phyloP scores from a whole-genome alignment of 2,329 filamentous ascomycete genomes.

The Fonsecaea pedrosoi region DNA sequence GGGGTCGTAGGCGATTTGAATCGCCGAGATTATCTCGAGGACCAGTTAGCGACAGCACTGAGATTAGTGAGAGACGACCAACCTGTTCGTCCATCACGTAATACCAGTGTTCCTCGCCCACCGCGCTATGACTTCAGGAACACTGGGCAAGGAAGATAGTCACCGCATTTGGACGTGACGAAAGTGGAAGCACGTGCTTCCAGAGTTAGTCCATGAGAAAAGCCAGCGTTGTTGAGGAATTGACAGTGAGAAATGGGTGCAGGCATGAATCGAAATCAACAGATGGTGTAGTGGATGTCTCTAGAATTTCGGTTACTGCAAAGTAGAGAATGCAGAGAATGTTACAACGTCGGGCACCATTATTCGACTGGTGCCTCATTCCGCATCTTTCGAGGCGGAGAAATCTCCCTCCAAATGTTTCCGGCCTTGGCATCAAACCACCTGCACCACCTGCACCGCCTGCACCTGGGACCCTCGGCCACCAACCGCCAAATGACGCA shows the following conservation, averaged over 20 bases:
- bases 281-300: not conserved
- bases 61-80: conserved; percentile 44
- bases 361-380: not conserved
- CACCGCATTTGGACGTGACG: conserved; percentile 40
- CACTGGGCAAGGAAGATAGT: conserved; percentile 39
- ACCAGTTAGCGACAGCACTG: conserved; percentile 56
- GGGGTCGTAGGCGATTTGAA: conserved; percentile 90
- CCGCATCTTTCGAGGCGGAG: not conserved
- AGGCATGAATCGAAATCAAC: not conserved
- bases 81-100: conserved; percentile 42
- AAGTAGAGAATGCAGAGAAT: not conserved
- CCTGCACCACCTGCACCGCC: not conserved
- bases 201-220: conserved; percentile 33
- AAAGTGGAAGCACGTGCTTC: conserved; percentile 41
- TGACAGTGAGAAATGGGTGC: conserved; percentile 1
- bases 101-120: conserved; percentile 42
- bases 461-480: not conserved
- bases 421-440: conserved; percentile 1
- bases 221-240: conserved; percentile 4
- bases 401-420: not conserved
- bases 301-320: not conserved
- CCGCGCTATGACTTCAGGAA: conserved; percentile 36
- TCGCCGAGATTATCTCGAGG: conserved; percentile 60
- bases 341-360: not conserved
- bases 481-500: not conserved